Percentiles rank a stretch among this genome's conserved stretches.
phyloP scores from a whole-genome alignment of 257 asterid species.

The Primulina huaijiensis region DNA sequence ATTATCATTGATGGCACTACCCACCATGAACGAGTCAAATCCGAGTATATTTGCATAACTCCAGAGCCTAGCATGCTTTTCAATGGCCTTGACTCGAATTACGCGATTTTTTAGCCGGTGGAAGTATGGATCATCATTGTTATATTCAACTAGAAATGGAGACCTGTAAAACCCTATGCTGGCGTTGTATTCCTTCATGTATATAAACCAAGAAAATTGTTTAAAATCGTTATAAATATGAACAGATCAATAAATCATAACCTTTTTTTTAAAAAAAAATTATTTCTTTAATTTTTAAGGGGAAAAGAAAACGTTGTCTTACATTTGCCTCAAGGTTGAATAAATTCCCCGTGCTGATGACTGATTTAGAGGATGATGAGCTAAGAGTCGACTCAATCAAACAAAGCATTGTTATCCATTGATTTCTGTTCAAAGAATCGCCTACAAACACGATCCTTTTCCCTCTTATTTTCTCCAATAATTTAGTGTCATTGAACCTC shows the following conservation, averaged over 20 bases:
- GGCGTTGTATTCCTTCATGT: constrained; percentile 44
- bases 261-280: no score
- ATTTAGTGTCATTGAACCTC: constrained; percentile 38
- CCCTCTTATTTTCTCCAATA: constrained; percentile 35
- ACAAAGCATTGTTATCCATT: constrained; percentile 43
- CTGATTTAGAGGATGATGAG: constrained; percentile 13
- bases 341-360: not conserved
- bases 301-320: no score
- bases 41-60: constrained; percentile 46
- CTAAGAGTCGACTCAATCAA: constrained; percentile 32
- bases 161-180: constrained; percentile 50
- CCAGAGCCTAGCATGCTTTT: constrained; percentile 50
- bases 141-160: constrained; percentile 49
- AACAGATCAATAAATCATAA: not conserved
- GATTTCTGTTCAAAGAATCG: constrained; percentile 42
- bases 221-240: not conserved
- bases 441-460: constrained; percentile 45
- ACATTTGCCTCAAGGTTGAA: constrained; percentile 29
- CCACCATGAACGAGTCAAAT: constrained; percentile 48
- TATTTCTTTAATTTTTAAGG: no score
- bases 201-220: not conserved
- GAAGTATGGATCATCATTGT: constrained; percentile 37
- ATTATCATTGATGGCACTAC: constrained; percentile 37
- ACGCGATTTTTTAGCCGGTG: constrained; percentile 34
- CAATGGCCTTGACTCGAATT: constrained; percentile 39